phyloP scores from a whole-genome alignment of 768 basidiomycete genomes.

The Tricholoma saponaceum region DNA sequence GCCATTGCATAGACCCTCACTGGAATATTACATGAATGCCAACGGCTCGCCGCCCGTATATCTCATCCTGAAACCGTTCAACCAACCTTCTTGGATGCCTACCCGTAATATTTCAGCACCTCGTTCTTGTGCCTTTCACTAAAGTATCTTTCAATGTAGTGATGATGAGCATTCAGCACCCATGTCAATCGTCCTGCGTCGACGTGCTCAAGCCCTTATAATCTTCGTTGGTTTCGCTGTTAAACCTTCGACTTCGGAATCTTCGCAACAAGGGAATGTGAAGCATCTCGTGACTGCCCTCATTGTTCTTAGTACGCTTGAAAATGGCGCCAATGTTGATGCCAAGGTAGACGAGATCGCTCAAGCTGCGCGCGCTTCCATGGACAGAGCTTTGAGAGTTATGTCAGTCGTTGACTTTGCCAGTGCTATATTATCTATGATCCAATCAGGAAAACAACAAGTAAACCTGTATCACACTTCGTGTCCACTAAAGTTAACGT shows the following conservation, averaged over 20 bases:
- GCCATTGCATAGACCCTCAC: conserved; percentile 44
- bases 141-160: conserved; percentile 26
- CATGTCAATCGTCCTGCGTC: conserved; percentile 39
- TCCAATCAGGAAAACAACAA: conserved; percentile 46
- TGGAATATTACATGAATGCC: conserved; percentile 64
- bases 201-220: conserved; percentile 66
- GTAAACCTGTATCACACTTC: conserved; percentile 32
- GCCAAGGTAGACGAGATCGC: conserved; percentile 41
- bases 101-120: conserved; percentile 38
- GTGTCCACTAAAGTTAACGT: conserved; percentile 2
- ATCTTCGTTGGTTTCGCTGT: conserved; percentile 56
- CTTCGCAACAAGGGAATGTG: conserved; percentile 25
- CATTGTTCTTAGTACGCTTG: conserved; percentile 41
- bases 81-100: conserved; percentile 52
- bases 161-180: conserved; percentile 57
- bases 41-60: conserved; percentile 48
- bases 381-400: conserved; percentile 52
- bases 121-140: background rate
- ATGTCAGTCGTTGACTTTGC: conserved; percentile 75
- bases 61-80: conserved; percentile 30
- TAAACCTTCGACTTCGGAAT: conserved; percentile 23
- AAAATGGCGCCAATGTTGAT: conserved; percentile 25
- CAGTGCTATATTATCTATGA: conserved; percentile 47
- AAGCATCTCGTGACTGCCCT: conserved; percentile 45
- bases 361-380: conserved; percentile 42